Conservation (phyloP, 129 eudicot genomes). For the Flaveria sonorensis region DNA sequence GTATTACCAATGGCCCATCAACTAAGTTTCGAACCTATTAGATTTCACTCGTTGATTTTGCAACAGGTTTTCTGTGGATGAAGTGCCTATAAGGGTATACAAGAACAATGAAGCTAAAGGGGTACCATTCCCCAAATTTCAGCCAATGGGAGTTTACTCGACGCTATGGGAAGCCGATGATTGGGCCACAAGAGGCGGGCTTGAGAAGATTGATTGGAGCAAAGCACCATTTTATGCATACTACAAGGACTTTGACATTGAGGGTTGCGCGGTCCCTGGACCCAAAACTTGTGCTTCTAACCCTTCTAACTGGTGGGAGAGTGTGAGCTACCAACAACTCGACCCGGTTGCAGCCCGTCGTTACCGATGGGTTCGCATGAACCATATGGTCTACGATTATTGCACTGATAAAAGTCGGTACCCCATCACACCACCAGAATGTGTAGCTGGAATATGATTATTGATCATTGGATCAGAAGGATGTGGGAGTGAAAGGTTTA, state of each 20-base stretch:
- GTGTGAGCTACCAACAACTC: conserved; percentile 58
- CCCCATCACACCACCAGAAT: conserved; percentile 81
- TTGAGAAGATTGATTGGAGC: conserved; percentile 90
- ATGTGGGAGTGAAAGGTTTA: neutral
- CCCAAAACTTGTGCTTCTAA: conserved; percentile 57
- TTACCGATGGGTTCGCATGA: conserved; percentile 81
- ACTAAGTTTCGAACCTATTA: no score
- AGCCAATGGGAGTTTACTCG: conserved; percentile 92
- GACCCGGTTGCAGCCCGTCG: conserved; percentile 56
- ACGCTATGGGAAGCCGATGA: conserved; percentile 99
- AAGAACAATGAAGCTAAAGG: conserved; percentile 90
- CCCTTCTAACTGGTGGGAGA: conserved; percentile 88
- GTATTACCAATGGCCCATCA: neutral
- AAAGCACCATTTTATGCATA: conserved; percentile 95
- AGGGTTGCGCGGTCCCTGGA: conserved; percentile 83
- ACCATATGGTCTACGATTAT: conserved; percentile 92
- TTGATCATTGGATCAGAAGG: neutral
- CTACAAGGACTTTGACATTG: conserved; percentile 93
- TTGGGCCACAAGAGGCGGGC: conserved; percentile 98
- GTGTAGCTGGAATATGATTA: conserved; percentile 59
- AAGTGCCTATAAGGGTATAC: conserved; percentile 86
- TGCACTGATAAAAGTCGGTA: conserved; percentile 75
- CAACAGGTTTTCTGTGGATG: conserved; percentile 71
- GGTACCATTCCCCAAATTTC: conserved; percentile 74
- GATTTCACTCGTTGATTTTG: neutral